Conservation (phyloP, 164 flowering plant species). For the Umbilicus rupestris region DNA sequence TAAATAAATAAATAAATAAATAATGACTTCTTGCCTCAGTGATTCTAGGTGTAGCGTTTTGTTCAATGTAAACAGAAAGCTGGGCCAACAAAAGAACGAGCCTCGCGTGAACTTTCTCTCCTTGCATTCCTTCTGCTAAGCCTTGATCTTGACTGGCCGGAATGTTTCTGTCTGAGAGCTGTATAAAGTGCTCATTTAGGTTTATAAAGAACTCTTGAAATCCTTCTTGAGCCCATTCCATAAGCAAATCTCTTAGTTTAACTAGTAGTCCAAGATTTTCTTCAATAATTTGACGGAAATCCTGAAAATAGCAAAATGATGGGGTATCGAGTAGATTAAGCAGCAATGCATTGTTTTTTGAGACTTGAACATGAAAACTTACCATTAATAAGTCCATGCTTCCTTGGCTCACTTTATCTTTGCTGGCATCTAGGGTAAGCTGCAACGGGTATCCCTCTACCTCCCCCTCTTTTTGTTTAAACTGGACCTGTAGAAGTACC, state of each 20-base stretch:
- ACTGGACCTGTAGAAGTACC: constrained; percentile 37
- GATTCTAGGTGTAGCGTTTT: constrained; percentile 84
- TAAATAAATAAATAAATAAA: neutral
- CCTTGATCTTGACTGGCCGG: constrained; percentile 30
- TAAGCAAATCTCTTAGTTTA: constrained; percentile 45
- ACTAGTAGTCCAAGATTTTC: constrained; percentile 46
- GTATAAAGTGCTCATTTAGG: constrained; percentile 51
- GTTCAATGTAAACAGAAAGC: constrained; percentile 80
- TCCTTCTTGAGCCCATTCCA: constrained; percentile 95
- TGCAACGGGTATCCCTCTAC: constrained; percentile 43
- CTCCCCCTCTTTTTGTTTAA: constrained; percentile 31
- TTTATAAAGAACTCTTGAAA: constrained; percentile 79
- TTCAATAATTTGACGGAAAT: constrained; percentile 76
- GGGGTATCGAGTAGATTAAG: constrained; percentile 3
- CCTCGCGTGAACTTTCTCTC: constrained; percentile 58
- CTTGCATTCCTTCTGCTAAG: constrained; percentile 37
- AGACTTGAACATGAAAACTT: constrained; percentile 11
- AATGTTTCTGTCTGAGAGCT: constrained; percentile 52
- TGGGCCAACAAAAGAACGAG: constrained; percentile 85
- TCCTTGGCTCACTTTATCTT: constrained; percentile 75
- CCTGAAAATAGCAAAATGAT: constrained; percentile 36
- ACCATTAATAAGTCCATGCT: constrained; percentile 82
- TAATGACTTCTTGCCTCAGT: constrained; percentile 61
- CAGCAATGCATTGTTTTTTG: neutral
- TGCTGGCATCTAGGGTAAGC: constrained; percentile 64